Percentiles rank a stretch among this genome's conserved stretches.
These are phyloP conservation scores for Paraconiothyrium brasiliense DNA, from an alignment of 2,329 filamentous ascomycete species.

Conservation along the genomic window DNA sequence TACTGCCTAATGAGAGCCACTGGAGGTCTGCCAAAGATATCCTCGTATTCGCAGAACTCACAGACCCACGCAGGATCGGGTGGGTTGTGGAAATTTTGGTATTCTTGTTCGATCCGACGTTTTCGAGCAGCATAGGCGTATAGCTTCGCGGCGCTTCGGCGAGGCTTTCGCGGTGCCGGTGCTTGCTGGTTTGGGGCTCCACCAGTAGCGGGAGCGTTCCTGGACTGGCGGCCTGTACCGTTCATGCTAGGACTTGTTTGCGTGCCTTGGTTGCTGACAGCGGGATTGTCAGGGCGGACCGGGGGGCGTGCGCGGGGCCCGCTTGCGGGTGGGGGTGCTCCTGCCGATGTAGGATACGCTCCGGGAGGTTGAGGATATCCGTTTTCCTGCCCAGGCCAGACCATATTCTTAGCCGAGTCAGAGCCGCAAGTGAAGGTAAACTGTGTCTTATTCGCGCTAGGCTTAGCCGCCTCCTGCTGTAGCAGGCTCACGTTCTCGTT, in stretches of 20 bases:
- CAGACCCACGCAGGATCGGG: slow-evolving; percentile 93
- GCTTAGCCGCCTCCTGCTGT: slow-evolving; percentile 72
- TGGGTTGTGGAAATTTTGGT: slow-evolving; percentile 78
- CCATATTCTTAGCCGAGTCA: slow-evolving; percentile 80
- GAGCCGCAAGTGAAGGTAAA: slow-evolving; percentile 98
- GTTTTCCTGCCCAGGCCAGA: slow-evolving; percentile 73
- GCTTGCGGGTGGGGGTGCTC: slow-evolving; percentile 30
- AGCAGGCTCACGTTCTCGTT: slow-evolving; percentile 83
- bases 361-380: slow-evolving; percentile 50
- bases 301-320: slow-evolving; percentile 40
- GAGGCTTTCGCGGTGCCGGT: slow-evolving; percentile 67
- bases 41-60: slow-evolving; percentile 97
- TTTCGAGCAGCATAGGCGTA: slow-evolving; percentile 79
- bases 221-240: slow-evolving; percentile 45
- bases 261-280: slow-evolving; percentile 62
- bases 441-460: slow-evolving; percentile 78
- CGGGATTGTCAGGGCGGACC: slow-evolving; percentile 46
- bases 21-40: slow-evolving; percentile 89
- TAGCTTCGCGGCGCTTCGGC: slow-evolving; percentile 71
- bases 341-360: slow-evolving; percentile 41
- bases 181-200: slow-evolving; percentile 53
- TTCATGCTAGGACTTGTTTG: slow-evolving; percentile 65
- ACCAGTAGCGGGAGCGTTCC: slow-evolving; percentile 45
- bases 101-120: slow-evolving; percentile 79
- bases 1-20: slow-evolving; percentile 87